Evolutionary conservation across 169 alveolate species (phyloP).

Genomic region (Eimeria zaria): DNA sequence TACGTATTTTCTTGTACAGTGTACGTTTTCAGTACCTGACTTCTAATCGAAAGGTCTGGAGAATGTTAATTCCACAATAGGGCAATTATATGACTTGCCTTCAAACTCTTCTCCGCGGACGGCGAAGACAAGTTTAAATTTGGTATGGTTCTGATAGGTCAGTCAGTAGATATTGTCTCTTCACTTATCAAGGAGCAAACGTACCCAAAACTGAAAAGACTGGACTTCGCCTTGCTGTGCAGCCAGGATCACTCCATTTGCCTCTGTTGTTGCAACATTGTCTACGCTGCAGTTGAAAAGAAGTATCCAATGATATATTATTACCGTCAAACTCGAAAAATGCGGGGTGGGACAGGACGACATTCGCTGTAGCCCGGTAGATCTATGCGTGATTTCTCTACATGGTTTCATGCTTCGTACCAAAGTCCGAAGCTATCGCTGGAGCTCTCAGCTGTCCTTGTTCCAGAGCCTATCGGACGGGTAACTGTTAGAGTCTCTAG

Average conservation of each 20-base stretch:
- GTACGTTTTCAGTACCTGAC: constrained; percentile 69
- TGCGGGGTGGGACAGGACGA: constrained; percentile 83
- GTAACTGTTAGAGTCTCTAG: not conserved
- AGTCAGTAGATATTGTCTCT: not conserved
- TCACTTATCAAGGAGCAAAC: not conserved
- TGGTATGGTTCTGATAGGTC: constrained; percentile 53
- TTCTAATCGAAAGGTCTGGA: not conserved
- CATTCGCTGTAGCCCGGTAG: constrained; percentile 19
- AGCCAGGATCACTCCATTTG: constrained; percentile 81
- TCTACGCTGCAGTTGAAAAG: not conserved
- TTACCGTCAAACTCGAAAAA: constrained; percentile 83
- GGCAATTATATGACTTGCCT: constrained; percentile 36
- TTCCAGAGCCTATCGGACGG: constrained; percentile 49
- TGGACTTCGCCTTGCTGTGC: constrained; percentile 84
- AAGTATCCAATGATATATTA: not conserved
- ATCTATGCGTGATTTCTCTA: not conserved
- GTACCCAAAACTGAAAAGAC: constrained; percentile 82
- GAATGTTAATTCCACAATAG: not conserved
- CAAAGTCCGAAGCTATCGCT: constrained; percentile 45
- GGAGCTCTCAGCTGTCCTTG: constrained; percentile 62
- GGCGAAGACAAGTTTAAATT: constrained; percentile 68
- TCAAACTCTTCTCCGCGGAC: constrained; percentile 82
- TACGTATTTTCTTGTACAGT: not conserved
- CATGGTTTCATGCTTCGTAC: not conserved
- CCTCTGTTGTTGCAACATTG: constrained; percentile 21